Evolutionary conservation across 2,329 filamentous ascomycete genomes (phyloP), one percentile per base, ranked within the genome.

Genomic region (Neonectria punicea): DNA sequence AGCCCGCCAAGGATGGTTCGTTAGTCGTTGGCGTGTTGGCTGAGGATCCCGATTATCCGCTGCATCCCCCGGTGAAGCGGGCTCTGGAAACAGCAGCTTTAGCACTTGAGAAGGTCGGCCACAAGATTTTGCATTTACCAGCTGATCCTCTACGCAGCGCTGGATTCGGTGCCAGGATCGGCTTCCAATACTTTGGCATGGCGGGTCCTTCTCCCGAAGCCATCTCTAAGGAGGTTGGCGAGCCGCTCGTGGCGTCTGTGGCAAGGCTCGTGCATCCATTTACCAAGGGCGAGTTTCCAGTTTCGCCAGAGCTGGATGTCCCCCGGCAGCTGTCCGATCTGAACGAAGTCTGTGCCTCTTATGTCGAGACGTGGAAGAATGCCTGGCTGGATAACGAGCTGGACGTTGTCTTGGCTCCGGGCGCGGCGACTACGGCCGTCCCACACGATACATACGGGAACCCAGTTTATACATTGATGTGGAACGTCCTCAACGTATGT

Each of bases 61-160:
- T 87, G 0, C 84, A 87, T 25, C 85, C 87, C 0, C 83, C 85
- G 0, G 80, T 88, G 1, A 79, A 77, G 1, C 78, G 84, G 2
- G 78, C 82, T 1, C 65, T 88, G 1, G 75, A 82, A 5, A 74
- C 70, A 0, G 83, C 83, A 0, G 74, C 80, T 0, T 73, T 75
- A 0, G 70, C 69, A 0, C 71, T 89, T 3, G 70, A 76, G 36
- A 74, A 70, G 0, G 79, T 80, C 0, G 86, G 86, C 0, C 84
- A 88, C 66, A 74, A 73, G 0, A 71, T 88, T 0, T 64, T 86
- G 0, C 66, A 68, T 0, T 65, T 86, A 0, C 61, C 74, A 1
- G 53, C 64, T 5, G 69, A 78, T 10, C 62, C 67, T 0, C 30
- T 63, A 14, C 50, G 53, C 0, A 65, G 61, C 1, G 63, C 70